A percentile compares a stretch with the other conserved stretches of the same genome.
Evolutionary conservation across 73 alveolate species (phyloP).

Genomic region (Stentor coeruleus): DNA sequence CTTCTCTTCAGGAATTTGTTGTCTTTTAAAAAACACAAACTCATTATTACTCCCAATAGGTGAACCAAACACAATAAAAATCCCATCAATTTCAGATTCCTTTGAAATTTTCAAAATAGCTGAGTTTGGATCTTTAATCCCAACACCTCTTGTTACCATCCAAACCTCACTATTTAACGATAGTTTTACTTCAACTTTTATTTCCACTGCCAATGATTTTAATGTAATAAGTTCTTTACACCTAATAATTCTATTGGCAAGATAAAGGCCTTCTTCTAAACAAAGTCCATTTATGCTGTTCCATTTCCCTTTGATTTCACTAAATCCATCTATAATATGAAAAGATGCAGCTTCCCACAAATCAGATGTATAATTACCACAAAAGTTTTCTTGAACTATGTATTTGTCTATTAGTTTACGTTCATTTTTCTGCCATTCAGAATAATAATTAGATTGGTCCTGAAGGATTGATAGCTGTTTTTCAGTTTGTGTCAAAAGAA

Average conservation of each 20-base stretch:
- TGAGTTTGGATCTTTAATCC: conserved; percentile 16
- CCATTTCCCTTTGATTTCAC: not conserved
- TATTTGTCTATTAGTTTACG: not conserved
- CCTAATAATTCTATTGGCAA: not conserved
- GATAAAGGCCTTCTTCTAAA: conserved; percentile 5
- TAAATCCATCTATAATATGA: not conserved
- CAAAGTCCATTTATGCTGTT: not conserved
- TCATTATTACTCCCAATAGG: conserved; percentile 8
- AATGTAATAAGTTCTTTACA: not conserved
- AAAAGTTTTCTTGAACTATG: not conserved
- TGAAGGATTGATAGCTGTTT: not conserved
- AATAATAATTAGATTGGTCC: not conserved
- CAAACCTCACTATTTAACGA: not conserved
- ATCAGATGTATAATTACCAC: not conserved
- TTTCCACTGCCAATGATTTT: not conserved
- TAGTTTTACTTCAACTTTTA: not conserved
- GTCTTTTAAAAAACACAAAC: conserved; percentile 24
- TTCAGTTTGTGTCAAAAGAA: not conserved
- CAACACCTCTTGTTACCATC: conserved; percentile 11
- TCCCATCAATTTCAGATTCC: conserved; percentile 1
- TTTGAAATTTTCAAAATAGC: conserved; percentile 15
- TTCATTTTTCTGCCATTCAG: not conserved
- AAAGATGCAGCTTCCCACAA: not conserved
- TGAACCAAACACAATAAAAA: conserved; percentile 11
- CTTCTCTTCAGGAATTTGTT: conserved; percentile 23